Conservation (phyloP, 345 rosid genomes). For the Theobroma cacao region DNA sequence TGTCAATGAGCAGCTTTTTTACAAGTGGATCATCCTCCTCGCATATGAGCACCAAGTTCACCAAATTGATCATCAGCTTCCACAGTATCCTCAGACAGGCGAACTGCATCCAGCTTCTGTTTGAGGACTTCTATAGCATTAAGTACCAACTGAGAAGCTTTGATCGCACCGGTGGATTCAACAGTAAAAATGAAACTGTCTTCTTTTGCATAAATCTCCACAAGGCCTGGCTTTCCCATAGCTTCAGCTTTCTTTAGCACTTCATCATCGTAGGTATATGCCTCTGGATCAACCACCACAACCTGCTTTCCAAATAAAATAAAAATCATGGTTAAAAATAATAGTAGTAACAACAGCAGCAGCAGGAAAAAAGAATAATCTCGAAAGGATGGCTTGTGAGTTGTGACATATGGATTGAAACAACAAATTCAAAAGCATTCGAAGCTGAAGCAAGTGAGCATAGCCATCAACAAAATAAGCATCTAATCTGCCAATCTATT, state of each 20-base stretch:
- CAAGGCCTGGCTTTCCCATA: constrained; percentile 90
- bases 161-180: constrained; percentile 89
- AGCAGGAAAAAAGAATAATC: background rate
- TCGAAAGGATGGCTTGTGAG: background rate
- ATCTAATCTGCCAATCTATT: background rate
- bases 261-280: constrained; percentile 91
- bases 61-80: constrained; percentile 99
- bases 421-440: background rate
- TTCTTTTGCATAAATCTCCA: constrained; percentile 79
- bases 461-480: background rate
- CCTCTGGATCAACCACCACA: constrained; percentile 78
- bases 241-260: constrained; percentile 86
- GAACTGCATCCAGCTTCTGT: constrained; percentile 90
- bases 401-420: background rate
- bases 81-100: constrained; percentile 86
- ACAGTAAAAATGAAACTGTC: constrained; percentile 89
- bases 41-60: constrained; percentile 98
- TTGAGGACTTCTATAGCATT: constrained; percentile 85
- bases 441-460: background rate
- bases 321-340: background rate
- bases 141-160: constrained; percentile 82
- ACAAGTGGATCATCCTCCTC: constrained; percentile 58
- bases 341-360: background rate
- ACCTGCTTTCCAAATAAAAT: constrained; percentile 40
- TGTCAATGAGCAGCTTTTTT: background rate